Conservation (phyloP, 1,284 basidiomycete species). For the Flammula alnicola region DNA sequence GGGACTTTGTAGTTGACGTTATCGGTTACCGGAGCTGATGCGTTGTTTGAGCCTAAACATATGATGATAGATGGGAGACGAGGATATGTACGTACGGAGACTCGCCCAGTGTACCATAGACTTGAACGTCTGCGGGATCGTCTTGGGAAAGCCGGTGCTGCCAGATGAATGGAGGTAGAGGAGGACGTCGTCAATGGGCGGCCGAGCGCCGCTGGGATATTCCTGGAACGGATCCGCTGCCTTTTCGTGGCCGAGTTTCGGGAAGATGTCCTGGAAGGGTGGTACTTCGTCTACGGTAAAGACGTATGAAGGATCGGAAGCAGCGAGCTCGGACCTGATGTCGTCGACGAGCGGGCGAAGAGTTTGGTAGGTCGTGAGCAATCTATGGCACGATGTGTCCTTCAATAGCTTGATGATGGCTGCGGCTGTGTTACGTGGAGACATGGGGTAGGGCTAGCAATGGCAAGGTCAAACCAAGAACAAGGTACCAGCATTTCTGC, state of each 20-base stretch:
- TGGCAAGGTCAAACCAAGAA: conserved; percentile 10
- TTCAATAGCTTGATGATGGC: too few relatives aligned
- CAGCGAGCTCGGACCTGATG: conserved; percentile 21
- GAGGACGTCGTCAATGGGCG: conserved; percentile 18
- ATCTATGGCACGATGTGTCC: too few relatives aligned
- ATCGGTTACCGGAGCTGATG: conserved; percentile 21
- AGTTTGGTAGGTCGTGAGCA: too few relatives aligned
- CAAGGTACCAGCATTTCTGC: not conserved
- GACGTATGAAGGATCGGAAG: conserved; percentile 16
- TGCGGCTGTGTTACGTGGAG: conserved; percentile 34
- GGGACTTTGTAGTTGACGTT: conserved; percentile 21
- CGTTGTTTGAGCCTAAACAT: not conserved
- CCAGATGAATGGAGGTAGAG: too few relatives aligned
- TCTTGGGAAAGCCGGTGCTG: too few relatives aligned
- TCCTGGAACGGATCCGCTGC: conserved; percentile 21
- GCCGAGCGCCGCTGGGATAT: conserved; percentile 20
- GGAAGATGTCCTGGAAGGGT: conserved; percentile 27
- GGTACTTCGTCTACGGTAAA: conserved; percentile 32
- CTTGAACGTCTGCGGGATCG: too few relatives aligned
- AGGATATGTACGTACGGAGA: conserved; percentile 27
- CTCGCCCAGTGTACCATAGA: conserved; percentile 27
- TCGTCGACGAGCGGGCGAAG: too few relatives aligned
- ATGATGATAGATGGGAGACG: not conserved
- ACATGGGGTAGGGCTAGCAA: conserved; percentile 22
- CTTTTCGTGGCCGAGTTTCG: conserved; percentile 32